Conservation (phyloP, 176 grass and related monocot genomes). For the Bolboschoenus planiculmis region DNA sequence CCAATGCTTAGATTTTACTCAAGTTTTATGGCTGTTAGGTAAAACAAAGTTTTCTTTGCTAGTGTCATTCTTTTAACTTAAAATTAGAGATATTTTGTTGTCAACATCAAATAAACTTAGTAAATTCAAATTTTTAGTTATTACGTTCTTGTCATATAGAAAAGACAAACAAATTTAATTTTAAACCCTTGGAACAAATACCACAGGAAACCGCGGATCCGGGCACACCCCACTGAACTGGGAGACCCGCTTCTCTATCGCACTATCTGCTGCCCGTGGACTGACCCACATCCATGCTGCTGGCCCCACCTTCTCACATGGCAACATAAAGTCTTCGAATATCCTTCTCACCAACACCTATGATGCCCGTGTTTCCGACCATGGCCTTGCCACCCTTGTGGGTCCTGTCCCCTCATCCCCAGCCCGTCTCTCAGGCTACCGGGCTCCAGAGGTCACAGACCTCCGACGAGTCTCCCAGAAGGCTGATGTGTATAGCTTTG, state of each 20-base stretch:
- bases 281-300: conserved; percentile 78
- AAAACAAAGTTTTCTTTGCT: not conserved
- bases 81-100: not conserved
- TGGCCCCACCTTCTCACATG: conserved; percentile 55
- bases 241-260: conserved; percentile 67
- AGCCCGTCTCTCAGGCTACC: conserved; percentile 65
- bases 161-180: not conserved
- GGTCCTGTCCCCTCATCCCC: conserved; percentile 45
- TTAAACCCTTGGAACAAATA: not conserved
- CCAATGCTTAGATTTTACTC: conserved; percentile 6
- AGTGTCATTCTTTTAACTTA: not conserved
- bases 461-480: conserved; percentile 57
- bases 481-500: conserved; percentile 52
- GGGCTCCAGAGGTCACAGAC: conserved; percentile 92
- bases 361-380: conserved; percentile 85
- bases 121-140: not conserved
- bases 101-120: not conserved
- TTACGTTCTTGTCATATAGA: not conserved
- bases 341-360: conserved; percentile 84
- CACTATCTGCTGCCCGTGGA: conserved; percentile 56
- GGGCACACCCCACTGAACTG: conserved; percentile 80
- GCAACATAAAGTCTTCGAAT: conserved; percentile 99
- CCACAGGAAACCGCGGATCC: conserved; percentile 75
- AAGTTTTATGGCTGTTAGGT: not conserved
- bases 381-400: conserved; percentile 73